Evolutionary conservation across 163 green algal genomes (phyloP).

Genomic region (Trebouxiophyceae sp.): DNA sequence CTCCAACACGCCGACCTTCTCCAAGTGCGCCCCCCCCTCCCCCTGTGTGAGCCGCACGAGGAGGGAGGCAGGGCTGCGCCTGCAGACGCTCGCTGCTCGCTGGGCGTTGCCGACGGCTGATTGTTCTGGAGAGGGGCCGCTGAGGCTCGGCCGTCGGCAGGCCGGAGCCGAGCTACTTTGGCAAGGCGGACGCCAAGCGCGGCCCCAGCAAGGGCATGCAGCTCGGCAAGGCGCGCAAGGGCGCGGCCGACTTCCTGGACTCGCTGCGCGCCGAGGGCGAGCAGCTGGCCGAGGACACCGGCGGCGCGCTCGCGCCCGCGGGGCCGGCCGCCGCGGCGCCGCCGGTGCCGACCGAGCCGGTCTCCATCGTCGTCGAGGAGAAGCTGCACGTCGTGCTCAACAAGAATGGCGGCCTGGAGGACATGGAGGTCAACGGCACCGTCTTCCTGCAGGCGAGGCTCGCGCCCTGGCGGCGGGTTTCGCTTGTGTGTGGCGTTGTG

Average conservation of each 20-base stretch:
- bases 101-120: too few relatives aligned
- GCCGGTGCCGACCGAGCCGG: constrained; percentile 47
- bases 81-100: too few relatives aligned
- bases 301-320: too few relatives aligned
- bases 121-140: too few relatives aligned
- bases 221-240: constrained; percentile 76
- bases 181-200: not conserved
- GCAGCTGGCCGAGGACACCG: constrained; percentile 58
- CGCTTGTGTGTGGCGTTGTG: too few relatives aligned
- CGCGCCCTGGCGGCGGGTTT: constrained; percentile 17
- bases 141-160: too few relatives aligned
- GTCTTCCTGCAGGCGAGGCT: constrained; percentile 75
- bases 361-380: constrained; percentile 78
- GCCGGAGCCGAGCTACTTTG: not conserved
- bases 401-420: constrained; percentile 91
- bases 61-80: too few relatives aligned
- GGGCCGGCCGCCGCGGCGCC: too few relatives aligned
- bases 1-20: constrained; percentile 19
- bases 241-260: constrained; percentile 77
- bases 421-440: constrained; percentile 91
- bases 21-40: constrained; percentile 2
- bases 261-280: constrained; percentile 82
- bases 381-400: constrained; percentile 57
- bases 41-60: too few relatives aligned
- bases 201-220: constrained; percentile 82